Evolutionary conservation across 768 basidiomycete species (phyloP).

Genomic region (Termitomyces sp.): DNA sequence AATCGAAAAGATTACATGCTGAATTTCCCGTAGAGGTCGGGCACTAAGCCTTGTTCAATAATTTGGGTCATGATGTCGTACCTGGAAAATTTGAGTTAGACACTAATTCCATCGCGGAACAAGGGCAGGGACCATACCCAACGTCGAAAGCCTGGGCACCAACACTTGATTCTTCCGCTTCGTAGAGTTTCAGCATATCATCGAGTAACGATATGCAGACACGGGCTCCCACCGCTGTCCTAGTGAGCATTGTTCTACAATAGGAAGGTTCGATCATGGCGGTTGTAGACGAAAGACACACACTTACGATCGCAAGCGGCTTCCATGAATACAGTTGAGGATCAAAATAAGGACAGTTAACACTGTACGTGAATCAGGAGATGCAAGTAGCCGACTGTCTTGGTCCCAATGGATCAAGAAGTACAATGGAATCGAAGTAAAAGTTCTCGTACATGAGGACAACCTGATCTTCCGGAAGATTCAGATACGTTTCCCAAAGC

Average conservation of each 20-base stretch:
- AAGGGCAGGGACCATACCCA: conserved; percentile 45
- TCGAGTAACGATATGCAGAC: conserved; percentile 71
- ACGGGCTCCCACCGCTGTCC: conserved; percentile 53
- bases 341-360: conserved; percentile 67
- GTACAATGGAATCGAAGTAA: background rate
- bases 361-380: conserved; percentile 59
- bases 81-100: conserved; percentile 28
- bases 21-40: conserved; percentile 58
- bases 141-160: conserved; percentile 72
- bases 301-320: conserved; percentile 52
- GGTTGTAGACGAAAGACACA: conserved; percentile 1
- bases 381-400: conserved; percentile 56
- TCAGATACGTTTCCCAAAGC: conserved; percentile 64
- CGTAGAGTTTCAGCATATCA: conserved; percentile 65
- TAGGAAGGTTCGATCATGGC: conserved; percentile 9
- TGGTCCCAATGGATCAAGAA: conserved; percentile 17
- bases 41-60: conserved; percentile 56
- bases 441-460: conserved; percentile 61
- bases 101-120: conserved; percentile 1
- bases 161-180: conserved; percentile 61
- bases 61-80: conserved; percentile 64
- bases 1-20: conserved; percentile 46
- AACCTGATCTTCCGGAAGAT: conserved; percentile 67
- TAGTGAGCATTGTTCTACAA: conserved; percentile 49
- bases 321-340: conserved; percentile 65